These are phyloP conservation scores for Quercus bicolor DNA, from an alignment of 306 rosid species.

Conservation along the genomic window DNA sequence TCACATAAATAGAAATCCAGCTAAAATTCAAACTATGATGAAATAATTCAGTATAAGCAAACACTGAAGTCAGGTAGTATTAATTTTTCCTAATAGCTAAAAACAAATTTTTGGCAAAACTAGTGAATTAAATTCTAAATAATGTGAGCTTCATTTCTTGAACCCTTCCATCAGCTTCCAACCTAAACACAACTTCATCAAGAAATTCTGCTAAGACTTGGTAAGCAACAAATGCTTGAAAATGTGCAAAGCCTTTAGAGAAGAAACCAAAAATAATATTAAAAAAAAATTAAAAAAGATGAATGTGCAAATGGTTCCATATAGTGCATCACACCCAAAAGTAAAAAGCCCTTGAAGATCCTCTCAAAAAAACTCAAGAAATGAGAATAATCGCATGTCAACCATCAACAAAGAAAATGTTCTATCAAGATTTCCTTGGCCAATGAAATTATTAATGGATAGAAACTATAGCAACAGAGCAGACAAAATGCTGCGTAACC, in stretches of 20 bases:
- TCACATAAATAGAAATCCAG: slow-evolving; percentile 4
- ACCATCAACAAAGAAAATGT: not conserved
- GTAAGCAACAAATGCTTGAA: not conserved
- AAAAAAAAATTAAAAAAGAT: not conserved
- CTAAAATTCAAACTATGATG: not conserved
- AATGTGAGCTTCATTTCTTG: not conserved
- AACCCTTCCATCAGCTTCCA: not conserved
- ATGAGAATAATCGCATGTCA: not conserved
- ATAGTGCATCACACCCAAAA: not conserved
- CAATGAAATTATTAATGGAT: not conserved
- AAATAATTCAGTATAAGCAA: not conserved
- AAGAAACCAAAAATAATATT: not conserved
- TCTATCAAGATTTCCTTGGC: not conserved
- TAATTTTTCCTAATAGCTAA: not conserved
- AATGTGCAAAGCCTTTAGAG: not conserved
- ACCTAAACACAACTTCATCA: not conserved
- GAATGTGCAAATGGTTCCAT: not conserved
- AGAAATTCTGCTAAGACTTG: not conserved
- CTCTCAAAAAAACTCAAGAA: not conserved
- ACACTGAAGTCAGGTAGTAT: not conserved
- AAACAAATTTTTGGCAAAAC: not conserved
- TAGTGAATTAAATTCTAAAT: not conserved
- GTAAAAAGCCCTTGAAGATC: not conserved
- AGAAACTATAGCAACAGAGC: not conserved
- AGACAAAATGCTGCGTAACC: not conserved